A percentile compares a stretch with the other conserved stretches of the same genome.
These are phyloP conservation scores for Fraxinus angustifolia DNA, from an alignment of 305 asterid genomes.

Conservation along the genomic window DNA sequence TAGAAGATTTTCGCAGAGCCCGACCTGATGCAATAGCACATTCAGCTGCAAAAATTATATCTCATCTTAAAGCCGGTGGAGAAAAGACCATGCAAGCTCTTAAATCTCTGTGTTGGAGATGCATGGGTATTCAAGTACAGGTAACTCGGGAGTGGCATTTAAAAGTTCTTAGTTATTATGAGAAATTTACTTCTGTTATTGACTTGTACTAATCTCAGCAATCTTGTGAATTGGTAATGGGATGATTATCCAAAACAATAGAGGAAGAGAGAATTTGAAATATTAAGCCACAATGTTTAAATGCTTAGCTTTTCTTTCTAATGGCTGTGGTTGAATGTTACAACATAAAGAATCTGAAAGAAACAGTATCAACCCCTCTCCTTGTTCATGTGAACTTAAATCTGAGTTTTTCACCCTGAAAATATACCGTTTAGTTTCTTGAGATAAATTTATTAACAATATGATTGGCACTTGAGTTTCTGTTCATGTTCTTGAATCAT, in stretches of 20 bases:
- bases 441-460: slow-evolving; percentile 7
- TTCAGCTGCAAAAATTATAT: slow-evolving; percentile 78
- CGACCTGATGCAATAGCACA: slow-evolving; percentile 91
- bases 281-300: background rate
- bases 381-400: background rate
- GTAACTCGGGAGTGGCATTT: slow-evolving; percentile 35
- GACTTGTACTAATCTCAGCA: background rate
- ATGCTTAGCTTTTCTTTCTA: background rate
- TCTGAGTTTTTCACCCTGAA: slow-evolving; percentile 7
- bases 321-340: slow-evolving; percentile 13
- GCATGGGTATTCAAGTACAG: slow-evolving; percentile 92
- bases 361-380: background rate
- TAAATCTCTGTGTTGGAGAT: slow-evolving; percentile 89
- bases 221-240: slow-evolving; percentile 2
- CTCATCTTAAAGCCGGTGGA: slow-evolving; percentile 84
- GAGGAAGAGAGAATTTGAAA: background rate
- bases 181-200: background rate
- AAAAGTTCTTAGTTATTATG: slow-evolving; percentile 1
- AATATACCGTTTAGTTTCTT: background rate
- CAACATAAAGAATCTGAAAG: slow-evolving; percentile 10
- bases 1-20: slow-evolving; percentile 83
- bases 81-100: slow-evolving; percentile 91
- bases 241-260: background rate
- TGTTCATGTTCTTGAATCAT: slow-evolving; percentile 2
- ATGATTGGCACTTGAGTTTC: slow-evolving; percentile 1